These are phyloP conservation scores for Solanum peruvianum DNA, from an alignment of 257 asterid species.

Conservation along the genomic window DNA sequence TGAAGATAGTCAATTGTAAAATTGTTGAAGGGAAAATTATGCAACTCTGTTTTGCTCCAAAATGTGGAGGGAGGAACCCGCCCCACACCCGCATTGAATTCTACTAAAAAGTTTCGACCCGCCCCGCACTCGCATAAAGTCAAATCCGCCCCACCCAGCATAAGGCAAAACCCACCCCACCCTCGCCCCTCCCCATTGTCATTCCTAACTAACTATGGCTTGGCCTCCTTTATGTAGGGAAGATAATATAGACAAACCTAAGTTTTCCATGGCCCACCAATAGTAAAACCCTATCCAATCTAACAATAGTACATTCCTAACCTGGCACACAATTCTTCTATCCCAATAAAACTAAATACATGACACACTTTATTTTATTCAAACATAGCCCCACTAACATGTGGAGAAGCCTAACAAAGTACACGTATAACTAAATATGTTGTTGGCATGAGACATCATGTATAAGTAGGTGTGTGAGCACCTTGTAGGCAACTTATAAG, in stretches of 20 bases:
- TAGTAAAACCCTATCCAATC: too few species aligned
- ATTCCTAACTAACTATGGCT: not conserved
- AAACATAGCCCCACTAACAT: not conserved
- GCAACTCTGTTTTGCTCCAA: too few species aligned
- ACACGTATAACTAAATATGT: not conserved
- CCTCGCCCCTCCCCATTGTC: too few species aligned
- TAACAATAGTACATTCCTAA: not conserved
- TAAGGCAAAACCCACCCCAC: too few species aligned
- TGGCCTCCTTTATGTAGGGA: not conserved
- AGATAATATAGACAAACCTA: not conserved
- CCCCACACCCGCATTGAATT: too few species aligned
- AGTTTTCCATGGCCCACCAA: not conserved
- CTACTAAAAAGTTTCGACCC: too few species aligned
- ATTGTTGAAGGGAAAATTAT: too few species aligned
- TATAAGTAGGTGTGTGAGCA: not conserved
- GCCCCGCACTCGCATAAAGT: too few species aligned
- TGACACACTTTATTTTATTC: not conserved
- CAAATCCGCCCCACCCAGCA: too few species aligned
- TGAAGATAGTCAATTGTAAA: too few species aligned
- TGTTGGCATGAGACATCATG: not conserved
- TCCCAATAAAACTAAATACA: too few species aligned
- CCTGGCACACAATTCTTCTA: not conserved
- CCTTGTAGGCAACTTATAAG: not conserved
- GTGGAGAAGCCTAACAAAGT: not conserved
- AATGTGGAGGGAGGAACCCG: too few species aligned